Evolutionary conservation across 306 rosid species (phyloP), one percentile per base, ranked within the genome.

Genomic region (Prunus campanulata): DNA sequence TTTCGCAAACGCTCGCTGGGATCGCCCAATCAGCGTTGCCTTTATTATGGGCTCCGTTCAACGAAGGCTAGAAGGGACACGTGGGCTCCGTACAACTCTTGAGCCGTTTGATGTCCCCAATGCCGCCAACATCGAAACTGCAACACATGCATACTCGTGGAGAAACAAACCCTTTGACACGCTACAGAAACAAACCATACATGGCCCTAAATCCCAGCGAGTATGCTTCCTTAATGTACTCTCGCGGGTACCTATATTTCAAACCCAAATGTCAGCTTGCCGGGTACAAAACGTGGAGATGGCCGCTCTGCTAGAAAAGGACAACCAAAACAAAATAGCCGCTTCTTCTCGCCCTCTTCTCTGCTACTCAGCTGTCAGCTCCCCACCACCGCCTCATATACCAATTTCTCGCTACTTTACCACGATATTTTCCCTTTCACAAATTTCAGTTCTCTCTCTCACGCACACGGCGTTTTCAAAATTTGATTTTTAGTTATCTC

Each of bases 341-440:
- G 70, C 66, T n/a, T 57, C 68, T 32, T 25, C 39, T 44, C 57
- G 11, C 48, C 56, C 14, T 8, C 61, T 56, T 12, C 61, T 56
- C 22, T 24, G 20, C 27, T 1, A 56, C 61, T n/a, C 44, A 39
- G 44, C 27, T 56, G 25, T 55, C 16, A 12, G 16, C 39, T 2
- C 65, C 32, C 16, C 84, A 74, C 77, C 42, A 9, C 69, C 27
- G 49, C 48, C 49, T 65, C 16, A 12, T 15, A 16, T 24, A 2
- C 69, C 80, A 68, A 42, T 77, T 44, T 77, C 39, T 78, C 81
- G 75, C 50, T 65, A 56, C 24, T 22, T 22, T 22, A 46, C 55
- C 30, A 25, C 72, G 46, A 74, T 67, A 48, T 32, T 74, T 20
- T 32, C 29, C 27, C 5, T 72, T 20, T 35, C 59, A 75, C 68